Conservation (phyloP, 352 stramenopile genomes). For the Globisporangium middletonii region DNA sequence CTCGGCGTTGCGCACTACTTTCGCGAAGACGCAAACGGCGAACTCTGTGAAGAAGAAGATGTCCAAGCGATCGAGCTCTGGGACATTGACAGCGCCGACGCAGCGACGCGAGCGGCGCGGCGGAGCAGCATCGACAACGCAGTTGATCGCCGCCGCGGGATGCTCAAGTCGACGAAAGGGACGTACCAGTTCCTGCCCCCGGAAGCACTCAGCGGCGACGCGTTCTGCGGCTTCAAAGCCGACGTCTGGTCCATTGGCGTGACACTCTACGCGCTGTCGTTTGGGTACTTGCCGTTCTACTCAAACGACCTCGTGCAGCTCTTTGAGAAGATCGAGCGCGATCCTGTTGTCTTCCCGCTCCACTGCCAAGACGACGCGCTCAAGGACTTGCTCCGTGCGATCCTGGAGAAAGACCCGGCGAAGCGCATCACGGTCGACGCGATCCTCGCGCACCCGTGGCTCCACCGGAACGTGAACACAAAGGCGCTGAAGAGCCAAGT, state of each 20-base stretch:
- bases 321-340: conserved; percentile 87
- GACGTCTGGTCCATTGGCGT: conserved; percentile 91
- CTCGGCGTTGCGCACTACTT: conserved; percentile 81
- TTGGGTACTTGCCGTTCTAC: conserved; percentile 86
- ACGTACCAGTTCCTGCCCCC: conserved; percentile 75
- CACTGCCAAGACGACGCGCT: conserved; percentile 42
- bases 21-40: conserved; percentile 35
- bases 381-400: conserved; percentile 56
- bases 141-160: conserved; percentile 11
- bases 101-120: conserved; percentile 1
- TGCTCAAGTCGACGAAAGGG: conserved; percentile 67
- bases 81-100: conserved; percentile 20
- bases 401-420: conserved; percentile 75
- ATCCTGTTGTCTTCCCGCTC: conserved; percentile 41
- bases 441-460: conserved; percentile 73
- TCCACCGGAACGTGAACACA: conserved; percentile 48
- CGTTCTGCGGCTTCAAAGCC: conserved; percentile 78
- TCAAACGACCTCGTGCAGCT: conserved; percentile 77
- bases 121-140: conserved; percentile 2
- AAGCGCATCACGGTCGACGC: conserved; percentile 56
- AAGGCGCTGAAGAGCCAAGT: conserved; percentile 43
- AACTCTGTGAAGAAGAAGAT: conserved; percentile 44
- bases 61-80: conserved; percentile 41
- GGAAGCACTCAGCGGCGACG: conserved; percentile 53
- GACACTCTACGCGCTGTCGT: conserved; percentile 88